Evolutionary conservation across 306 rosid genomes (phyloP).

Genomic region (Crotalaria pallida): DNA sequence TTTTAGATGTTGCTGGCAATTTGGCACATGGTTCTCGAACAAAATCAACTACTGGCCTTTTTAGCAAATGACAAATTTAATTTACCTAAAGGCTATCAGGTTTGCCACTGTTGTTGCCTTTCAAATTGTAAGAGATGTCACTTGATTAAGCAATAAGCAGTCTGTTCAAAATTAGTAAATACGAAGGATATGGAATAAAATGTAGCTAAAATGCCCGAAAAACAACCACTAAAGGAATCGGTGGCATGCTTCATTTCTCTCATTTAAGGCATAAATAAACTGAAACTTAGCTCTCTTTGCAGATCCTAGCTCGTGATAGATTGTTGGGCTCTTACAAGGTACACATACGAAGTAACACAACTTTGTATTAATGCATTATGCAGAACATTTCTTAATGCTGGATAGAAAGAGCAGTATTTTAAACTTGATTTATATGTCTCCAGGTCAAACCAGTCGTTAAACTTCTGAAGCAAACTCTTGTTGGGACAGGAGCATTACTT

Average conservation of each 20-base stretch:
- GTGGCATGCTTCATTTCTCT: not conserved
- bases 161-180: not conserved
- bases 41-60: not conserved
- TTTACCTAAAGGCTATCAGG: not conserved
- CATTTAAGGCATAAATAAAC: constrained; percentile 18
- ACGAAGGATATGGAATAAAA: not conserved
- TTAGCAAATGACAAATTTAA: constrained; percentile 4
- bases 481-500: constrained; percentile 86
- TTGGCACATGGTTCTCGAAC: not conserved
- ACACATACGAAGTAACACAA: constrained; percentile 13
- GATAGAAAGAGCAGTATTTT: constrained; percentile 7
- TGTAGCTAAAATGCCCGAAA: not conserved
- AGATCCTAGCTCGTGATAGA: constrained; percentile 96
- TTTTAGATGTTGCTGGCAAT: constrained; percentile 1
- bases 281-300: constrained; percentile 26
- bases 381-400: not conserved
- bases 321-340: constrained; percentile 96
- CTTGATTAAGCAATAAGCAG: not conserved
- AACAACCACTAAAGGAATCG: not conserved
- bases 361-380: constrained; percentile 13
- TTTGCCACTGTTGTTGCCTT: not conserved
- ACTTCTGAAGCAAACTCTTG: constrained; percentile 86
- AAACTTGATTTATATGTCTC: constrained; percentile 24
- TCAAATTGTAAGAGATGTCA: not conserved
- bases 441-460: constrained; percentile 93